Base-by-base conservation (phyloP, 345 rosid species). In the Sisymbrium irio region DNA sequence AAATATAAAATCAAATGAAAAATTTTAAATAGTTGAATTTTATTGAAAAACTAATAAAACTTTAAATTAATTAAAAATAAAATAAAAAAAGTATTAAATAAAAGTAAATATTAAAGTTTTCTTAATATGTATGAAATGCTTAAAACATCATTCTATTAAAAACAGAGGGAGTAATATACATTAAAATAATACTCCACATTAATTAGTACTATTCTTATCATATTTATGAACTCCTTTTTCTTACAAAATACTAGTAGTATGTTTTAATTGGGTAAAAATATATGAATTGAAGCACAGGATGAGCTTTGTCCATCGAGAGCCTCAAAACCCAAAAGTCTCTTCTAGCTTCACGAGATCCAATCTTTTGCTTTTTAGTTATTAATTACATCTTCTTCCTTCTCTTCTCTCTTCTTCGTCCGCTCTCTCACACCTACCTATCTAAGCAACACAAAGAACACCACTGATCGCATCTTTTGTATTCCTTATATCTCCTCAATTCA, bases 301-400 rank as follows among this genome's bases (percentile, higher is more conserved):
- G 79, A 71, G 72, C 71, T 71, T 85, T 82, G 80, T 69, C 80
- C 80, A 65, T 89, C 80, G 91, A 84, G 78, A 86, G 46, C 53
- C 80, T 82, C 73, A 79, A 85, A 75, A 68, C 63, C 33, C 67
- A 77, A 69, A 80, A 65, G 77, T 60, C 79, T 77, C 72, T 46
- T 57, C 78, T 57, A 57, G 62, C 62, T 79, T 82, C 91, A 81
- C 91, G 87, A 84, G 96, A 88, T 88, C 96, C 93, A 85, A 90
- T 85, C 83, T 81, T 64, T 68, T 64, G 42, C 74, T 76, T 72
- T 70, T 67, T 68, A 45, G 71, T 69, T 53, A 76, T 76, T 76
- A 62, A 76, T 76, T 54, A 76, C 79, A 68, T 62, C 78, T 62
- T 69, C 75, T 62, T 50, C 74, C 58, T 69, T 76, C 61, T 69